Base-by-base conservation (phyloP, 176 grass and related monocot genomes). In the Chloris gayana region DNA sequence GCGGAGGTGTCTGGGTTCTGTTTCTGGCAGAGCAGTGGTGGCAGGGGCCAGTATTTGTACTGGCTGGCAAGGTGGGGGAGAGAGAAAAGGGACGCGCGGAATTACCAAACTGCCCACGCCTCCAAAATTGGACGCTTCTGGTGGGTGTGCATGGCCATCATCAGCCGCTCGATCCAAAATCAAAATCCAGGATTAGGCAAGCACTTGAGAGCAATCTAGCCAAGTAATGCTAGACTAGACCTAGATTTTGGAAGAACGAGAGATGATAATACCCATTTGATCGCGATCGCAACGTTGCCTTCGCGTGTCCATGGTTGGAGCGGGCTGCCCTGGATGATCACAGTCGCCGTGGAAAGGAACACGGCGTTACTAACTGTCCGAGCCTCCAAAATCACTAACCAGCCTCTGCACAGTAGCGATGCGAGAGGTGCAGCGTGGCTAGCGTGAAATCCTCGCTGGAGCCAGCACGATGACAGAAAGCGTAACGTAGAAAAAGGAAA, bases 1-100 rank as follows among this genome's bases (percentile, higher is more conserved):
- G 18, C 19, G 22, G 54, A 57, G 50, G 4, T 19, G 44, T 34
- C 46, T 33, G 74, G 79, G 75, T 29, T 74, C 12, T 70, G 19
- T 54, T 8, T 24, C 24, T 70, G 64, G 33, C 66, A 59, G 70
- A 21, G 62, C 69, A 81, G 56, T 49, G 79, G 39, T 61, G 80
- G 42, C 64, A 83, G 54, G 49, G 85, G 64, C 25, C 25, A 70
- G 31, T 77, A 85, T 85, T 32, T 63, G 41, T 62, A 50, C 31
- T 57, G 84, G 67, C 34, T 67, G 39, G 29, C 34, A 47, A 1
- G 1, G 8, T 34, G 30, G 41, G 41, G 10, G 75, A 57, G 54
- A 11, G 54, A 57, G 54, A 57, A 14, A 27, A 37, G 33, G 66
- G 18, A 13, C 4, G 57, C 0, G 4, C 0, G 19, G 69, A 88